phyloP scores from a whole-genome alignment of 2,329 filamentous ascomycete species.

The Pestalotiopsis sp. region DNA sequence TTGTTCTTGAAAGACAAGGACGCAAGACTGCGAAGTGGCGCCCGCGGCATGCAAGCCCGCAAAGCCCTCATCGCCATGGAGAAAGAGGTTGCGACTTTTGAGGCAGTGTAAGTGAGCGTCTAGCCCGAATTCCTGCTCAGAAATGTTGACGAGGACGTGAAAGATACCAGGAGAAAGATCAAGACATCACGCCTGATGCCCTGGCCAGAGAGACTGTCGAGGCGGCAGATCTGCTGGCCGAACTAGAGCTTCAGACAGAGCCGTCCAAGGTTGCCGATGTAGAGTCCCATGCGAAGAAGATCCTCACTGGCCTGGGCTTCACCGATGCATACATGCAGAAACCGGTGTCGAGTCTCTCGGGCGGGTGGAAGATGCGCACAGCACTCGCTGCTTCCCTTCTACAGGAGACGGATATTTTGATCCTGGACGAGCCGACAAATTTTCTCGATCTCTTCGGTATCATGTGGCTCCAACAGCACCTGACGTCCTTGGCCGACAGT shows the following conservation, averaged over 20 bases:
- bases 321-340: conserved; percentile 61
- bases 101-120: conserved; percentile 44
- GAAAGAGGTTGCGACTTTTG: conserved; percentile 62
- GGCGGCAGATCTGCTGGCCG: conserved; percentile 69
- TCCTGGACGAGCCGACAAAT: conserved; percentile 87
- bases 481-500: conserved; percentile 57
- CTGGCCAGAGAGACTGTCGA: conserved; percentile 69
- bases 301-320: conserved; percentile 74
- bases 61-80: conserved; percentile 73
- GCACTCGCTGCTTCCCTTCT: conserved; percentile 67
- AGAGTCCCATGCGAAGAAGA: conserved; percentile 66
- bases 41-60: conserved; percentile 73
- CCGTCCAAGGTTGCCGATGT: conserved; percentile 62
- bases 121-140: background rate
- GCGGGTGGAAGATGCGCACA: conserved; percentile 75
- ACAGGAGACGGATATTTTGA: conserved; percentile 74
- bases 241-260: conserved; percentile 69
- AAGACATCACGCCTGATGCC: conserved; percentile 56
- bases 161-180: conserved; percentile 52
- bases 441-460: conserved; percentile 83
- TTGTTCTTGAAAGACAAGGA: conserved; percentile 74
- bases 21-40: conserved; percentile 72
- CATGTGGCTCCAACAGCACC: conserved; percentile 79
- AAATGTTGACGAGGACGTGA: background rate
- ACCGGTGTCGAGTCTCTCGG: conserved; percentile 68